Evolutionary conservation across 2,329 filamentous ascomycete species (phyloP).

Genomic region (Torrubiella hemipterigena): DNA sequence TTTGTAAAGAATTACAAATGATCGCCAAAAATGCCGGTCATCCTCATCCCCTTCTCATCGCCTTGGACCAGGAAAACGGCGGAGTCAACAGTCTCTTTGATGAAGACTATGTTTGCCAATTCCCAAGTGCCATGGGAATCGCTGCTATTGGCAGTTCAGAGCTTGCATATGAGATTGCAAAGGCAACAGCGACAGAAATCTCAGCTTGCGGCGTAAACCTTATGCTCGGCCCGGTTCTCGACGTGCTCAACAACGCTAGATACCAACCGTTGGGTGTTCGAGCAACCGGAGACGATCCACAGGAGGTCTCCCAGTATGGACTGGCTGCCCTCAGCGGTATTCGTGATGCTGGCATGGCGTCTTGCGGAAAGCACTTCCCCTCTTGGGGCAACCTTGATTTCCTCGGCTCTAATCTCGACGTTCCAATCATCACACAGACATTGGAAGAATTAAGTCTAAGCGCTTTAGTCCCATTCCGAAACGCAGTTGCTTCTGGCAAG

Average conservation of each 20-base stretch:
- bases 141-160: constrained; percentile 82
- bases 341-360: constrained; percentile 78
- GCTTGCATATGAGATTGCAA: constrained; percentile 79
- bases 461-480: constrained; percentile 81
- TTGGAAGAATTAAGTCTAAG: constrained; percentile 86
- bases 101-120: constrained; percentile 90
- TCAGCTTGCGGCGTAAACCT: constrained; percentile 90
- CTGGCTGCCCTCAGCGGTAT: constrained; percentile 87
- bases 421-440: constrained; percentile 91
- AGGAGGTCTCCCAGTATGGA: constrained; percentile 87
- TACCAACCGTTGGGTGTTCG: constrained; percentile 86
- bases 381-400: constrained; percentile 95
- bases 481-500: constrained; percentile 69
- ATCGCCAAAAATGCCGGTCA: constrained; percentile 87
- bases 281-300: constrained; percentile 83
- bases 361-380: constrained; percentile 91
- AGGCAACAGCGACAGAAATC: constrained; percentile 86
- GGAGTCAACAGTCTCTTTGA: constrained; percentile 95
- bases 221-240: constrained; percentile 85
- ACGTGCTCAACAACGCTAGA: constrained; percentile 85
- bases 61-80: constrained; percentile 93
- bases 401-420: constrained; percentile 77
- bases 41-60: constrained; percentile 78
- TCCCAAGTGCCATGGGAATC: constrained; percentile 92
- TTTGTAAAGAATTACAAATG: constrained; percentile 85